Evolutionary conservation across 768 basidiomycete genomes (phyloP), one percentile per base, ranked within the genome.

Genomic region (Xerocomus brunneocitrinus): DNA sequence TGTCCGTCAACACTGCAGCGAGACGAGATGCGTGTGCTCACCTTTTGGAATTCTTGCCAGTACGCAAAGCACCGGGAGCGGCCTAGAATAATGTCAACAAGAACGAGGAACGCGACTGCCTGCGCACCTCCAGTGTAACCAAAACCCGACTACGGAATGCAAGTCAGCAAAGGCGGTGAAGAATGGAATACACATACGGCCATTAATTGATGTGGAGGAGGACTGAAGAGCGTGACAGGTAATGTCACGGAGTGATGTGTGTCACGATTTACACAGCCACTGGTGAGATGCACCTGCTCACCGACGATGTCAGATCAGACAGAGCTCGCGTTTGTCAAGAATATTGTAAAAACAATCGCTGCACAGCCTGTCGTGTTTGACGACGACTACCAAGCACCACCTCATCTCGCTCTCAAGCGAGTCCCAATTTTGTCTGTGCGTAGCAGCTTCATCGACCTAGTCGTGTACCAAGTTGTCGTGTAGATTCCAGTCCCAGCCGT

Each of bases 21-120:
- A 32, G 41, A 14, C 25, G 2, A 44, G 35, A 10, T n/a, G 25
- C 2, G 3, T 19, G 16, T 4, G 43, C 54, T 50, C 50, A 86
- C 88, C 66, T 85, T 87, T 60, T 83, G 78, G 73, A 91, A 89
- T 70, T 94, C 90, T 65, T 94, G 92, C 92, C 93, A 95, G 73
- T 87, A 91, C 12, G 82, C 77, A 70, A 94, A 94, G 72, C 94
- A 97, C 63, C 90, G 80, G 56, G 89, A 83, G 58, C 83, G 83
- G 61, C 91, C 91, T 93, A 57, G 41, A 34, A 46, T 41, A 28
- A 27, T 53, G 54, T 57, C 40, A 58, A 36, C 49, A 34, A 10
- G 28, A n/a, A n/a, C 30, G 43, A 25, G 2, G 2, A 19, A 22
- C 8, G 4, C 16, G 16, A 2, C 22, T n/a, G 13, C 3, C 24